Evolutionary conservation across 768 basidiomycete genomes (phyloP).

Genomic region (Rhizopogon roseolus): DNA sequence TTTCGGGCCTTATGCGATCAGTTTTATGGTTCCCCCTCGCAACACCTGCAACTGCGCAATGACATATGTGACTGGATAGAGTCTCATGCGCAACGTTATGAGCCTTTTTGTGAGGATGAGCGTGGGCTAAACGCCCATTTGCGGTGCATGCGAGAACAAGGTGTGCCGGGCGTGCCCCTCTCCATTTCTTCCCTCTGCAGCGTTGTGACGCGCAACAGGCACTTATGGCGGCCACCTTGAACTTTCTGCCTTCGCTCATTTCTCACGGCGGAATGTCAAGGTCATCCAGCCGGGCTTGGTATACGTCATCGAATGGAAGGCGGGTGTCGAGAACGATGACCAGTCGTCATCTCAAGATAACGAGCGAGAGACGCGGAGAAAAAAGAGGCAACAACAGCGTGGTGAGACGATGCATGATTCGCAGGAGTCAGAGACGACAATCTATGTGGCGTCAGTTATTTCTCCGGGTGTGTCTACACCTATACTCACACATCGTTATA

Average conservation of each 20-base stretch:
- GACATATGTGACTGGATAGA: conserved; percentile 85
- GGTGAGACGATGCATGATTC: conserved; percentile 27
- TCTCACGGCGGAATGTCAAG: conserved; percentile 75
- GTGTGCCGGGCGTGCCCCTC: conserved; percentile 31
- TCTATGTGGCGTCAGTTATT: conserved; percentile 80
- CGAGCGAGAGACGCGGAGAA: background rate
- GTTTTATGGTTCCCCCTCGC: conserved; percentile 67
- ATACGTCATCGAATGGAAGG: conserved; percentile 82
- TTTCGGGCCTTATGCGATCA: conserved; percentile 91
- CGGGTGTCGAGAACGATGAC: conserved; percentile 43
- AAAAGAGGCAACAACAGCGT: conserved; percentile 15
- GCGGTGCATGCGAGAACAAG: conserved; percentile 72
- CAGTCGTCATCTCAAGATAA: conserved; percentile 13
- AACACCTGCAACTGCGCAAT: conserved; percentile 62
- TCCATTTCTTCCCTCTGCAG: conserved; percentile 7
- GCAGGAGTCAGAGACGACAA: conserved; percentile 41
- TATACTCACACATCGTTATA: conserved; percentile 23
- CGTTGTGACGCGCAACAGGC: conserved; percentile 34
- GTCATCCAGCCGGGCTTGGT: conserved; percentile 90
- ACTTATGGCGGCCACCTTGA: conserved; percentile 95
- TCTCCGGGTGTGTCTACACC: conserved; percentile 6
- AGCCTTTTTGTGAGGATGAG: conserved; percentile 84
- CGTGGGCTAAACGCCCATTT: conserved; percentile 72
- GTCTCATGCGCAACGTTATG: conserved; percentile 64
- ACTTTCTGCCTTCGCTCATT: conserved; percentile 86